Percentiles rank a stretch among this genome's conserved stretches.
These are phyloP conservation scores for Pistacia integerrima DNA, from an alignment of 345 rosid genomes.

Conservation along the genomic window DNA sequence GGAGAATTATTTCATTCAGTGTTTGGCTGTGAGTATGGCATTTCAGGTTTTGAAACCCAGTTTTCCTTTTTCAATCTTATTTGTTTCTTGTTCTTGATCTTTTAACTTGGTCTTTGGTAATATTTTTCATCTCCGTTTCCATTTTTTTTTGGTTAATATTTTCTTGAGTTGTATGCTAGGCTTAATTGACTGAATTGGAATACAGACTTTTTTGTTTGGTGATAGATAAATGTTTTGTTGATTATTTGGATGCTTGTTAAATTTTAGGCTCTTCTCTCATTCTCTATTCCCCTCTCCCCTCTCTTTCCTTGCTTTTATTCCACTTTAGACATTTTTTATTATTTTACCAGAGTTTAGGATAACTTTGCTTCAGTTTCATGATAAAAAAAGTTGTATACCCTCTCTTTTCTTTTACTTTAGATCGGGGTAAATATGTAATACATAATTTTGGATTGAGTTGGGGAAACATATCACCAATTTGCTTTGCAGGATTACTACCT, in stretches of 20 bases:
- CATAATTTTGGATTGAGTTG: neutral
- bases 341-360: neutral
- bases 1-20: neutral
- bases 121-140: neutral
- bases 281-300: neutral
- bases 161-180: neutral
- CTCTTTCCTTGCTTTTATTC: neutral
- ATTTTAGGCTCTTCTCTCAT: neutral
- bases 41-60: neutral
- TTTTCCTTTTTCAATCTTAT: neutral
- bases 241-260: neutral
- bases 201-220: neutral
- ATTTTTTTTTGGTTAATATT: neutral
- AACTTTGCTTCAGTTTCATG: neutral
- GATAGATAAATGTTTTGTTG: neutral
- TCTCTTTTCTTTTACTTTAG: neutral
- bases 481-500: slow-evolving; percentile 59
- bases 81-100: neutral
- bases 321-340: neutral
- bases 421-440: neutral
- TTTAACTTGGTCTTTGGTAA: neutral
- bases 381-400: neutral
- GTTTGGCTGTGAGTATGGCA: neutral
- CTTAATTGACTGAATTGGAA: neutral
- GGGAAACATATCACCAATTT: slow-evolving; percentile 11